A percentile compares a stretch with the other conserved stretches of the same genome.
phyloP scores from a whole-genome alignment of 2,329 filamentous ascomycete species.

The Pseudocercospora musae region DNA sequence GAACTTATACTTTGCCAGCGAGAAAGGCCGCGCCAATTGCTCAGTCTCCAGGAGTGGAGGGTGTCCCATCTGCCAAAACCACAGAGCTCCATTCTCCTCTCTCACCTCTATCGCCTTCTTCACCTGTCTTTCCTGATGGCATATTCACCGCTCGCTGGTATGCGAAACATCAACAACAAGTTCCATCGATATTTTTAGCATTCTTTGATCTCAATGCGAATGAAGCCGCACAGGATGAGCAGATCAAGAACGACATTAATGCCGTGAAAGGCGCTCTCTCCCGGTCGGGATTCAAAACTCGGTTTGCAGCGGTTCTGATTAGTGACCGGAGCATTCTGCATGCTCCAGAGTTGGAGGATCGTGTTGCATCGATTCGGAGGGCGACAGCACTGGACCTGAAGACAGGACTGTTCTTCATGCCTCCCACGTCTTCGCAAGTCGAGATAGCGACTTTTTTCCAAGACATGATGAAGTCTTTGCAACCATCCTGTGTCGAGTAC shows the following conservation, averaged over 20 bases:
- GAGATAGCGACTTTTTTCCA: slow-evolving; percentile 73
- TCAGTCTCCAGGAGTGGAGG: slow-evolving; percentile 43
- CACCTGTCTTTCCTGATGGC: slow-evolving; percentile 83
- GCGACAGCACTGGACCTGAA: slow-evolving; percentile 78
- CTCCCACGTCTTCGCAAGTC: slow-evolving; percentile 65
- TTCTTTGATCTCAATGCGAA: slow-evolving; percentile 75
- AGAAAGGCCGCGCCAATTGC: slow-evolving; percentile 60
- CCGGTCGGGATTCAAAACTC: slow-evolving; percentile 71
- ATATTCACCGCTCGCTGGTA: slow-evolving; percentile 80
- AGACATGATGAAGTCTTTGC: slow-evolving; percentile 68
- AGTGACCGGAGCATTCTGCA: slow-evolving; percentile 63
- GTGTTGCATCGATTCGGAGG: slow-evolving; percentile 73
- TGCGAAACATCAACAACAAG: slow-evolving; percentile 78
- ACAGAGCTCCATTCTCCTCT: slow-evolving; percentile 80
- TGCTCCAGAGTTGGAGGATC: slow-evolving; percentile 64
- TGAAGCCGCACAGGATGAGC: slow-evolving; percentile 78
- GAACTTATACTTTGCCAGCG: slow-evolving; percentile 63
- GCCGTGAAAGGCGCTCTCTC: slow-evolving; percentile 66
- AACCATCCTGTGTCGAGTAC: slow-evolving; percentile 77
- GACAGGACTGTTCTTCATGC: slow-evolving; percentile 75
- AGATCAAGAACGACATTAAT: slow-evolving; percentile 83
- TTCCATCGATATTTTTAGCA: slow-evolving; percentile 76
- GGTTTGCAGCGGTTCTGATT: slow-evolving; percentile 73
- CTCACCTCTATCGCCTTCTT: slow-evolving; percentile 81
- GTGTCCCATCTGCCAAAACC: slow-evolving; percentile 28